Percentiles rank a stretch among this genome's conserved stretches.
Evolutionary conservation across 2,329 filamentous ascomycete genomes (phyloP).

Genomic region (Aquanectria penicillioides): DNA sequence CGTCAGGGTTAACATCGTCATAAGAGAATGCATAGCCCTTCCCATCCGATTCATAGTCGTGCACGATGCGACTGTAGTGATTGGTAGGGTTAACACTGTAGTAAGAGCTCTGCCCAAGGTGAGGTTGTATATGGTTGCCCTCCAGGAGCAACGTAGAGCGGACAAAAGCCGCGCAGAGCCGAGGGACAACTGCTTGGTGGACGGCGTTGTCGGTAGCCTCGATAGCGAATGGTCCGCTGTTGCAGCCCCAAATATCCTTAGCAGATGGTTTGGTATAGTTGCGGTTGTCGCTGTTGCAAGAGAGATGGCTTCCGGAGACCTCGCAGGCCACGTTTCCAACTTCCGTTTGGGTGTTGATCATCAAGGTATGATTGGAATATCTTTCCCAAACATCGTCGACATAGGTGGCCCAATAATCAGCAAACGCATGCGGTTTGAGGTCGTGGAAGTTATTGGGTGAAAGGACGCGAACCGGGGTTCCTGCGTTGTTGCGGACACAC

Average conservation of each 20-base stretch:
- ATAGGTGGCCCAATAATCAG: slow-evolving; percentile 55
- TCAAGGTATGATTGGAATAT: slow-evolving; percentile 51
- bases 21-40: slow-evolving; percentile 74
- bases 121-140: slow-evolving; percentile 58
- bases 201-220: slow-evolving; percentile 48
- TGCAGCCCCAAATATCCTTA: slow-evolving; percentile 61
- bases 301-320: slow-evolving; percentile 47
- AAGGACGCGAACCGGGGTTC: slow-evolving; percentile 55
- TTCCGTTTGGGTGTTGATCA: slow-evolving; percentile 54
- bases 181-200: slow-evolving; percentile 55
- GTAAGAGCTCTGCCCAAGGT: slow-evolving; percentile 48
- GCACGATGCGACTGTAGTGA: slow-evolving; percentile 70
- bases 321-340: slow-evolving; percentile 53
- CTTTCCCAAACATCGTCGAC: slow-evolving; percentile 57
- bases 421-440: slow-evolving; percentile 47
- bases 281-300: slow-evolving; percentile 54
- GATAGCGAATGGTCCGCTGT: slow-evolving; percentile 56
- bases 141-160: slow-evolving; percentile 56
- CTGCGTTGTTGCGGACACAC: slow-evolving; percentile 48
- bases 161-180: slow-evolving; percentile 60
- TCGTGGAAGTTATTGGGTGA: slow-evolving; percentile 54
- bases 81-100: slow-evolving; percentile 56
- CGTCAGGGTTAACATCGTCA: slow-evolving; percentile 72
- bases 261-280: slow-evolving; percentile 54
- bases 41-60: slow-evolving; percentile 66